A percentile compares a stretch with the other conserved stretches of the same genome.
phyloP scores from a whole-genome alignment of 805 yeast species.

The Myxozyma neotropica region DNA sequence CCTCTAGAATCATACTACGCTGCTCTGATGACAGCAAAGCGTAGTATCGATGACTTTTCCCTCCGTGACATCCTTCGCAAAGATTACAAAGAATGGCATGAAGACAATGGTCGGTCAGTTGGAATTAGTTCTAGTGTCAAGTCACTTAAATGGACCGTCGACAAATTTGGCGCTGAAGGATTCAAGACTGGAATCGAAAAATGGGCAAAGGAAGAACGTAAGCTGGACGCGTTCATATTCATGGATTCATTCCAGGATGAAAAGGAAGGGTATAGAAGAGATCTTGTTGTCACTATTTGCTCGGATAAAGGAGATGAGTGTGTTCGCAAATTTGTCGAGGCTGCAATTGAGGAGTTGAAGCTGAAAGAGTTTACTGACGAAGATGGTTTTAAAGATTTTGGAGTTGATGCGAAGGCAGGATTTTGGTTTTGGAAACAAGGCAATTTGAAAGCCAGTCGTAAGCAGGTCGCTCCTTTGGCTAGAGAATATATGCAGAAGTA shows the following conservation, averaged over 20 bases:
- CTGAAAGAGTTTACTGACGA: constrained; percentile 32
- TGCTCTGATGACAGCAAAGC: constrained; percentile 54
- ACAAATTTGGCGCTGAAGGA: constrained; percentile 35
- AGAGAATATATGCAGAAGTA: constrained; percentile 16
- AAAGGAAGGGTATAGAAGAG: constrained; percentile 48
- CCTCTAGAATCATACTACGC: constrained; percentile 36
- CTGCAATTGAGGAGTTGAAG: constrained; percentile 38
- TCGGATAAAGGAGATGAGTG: constrained; percentile 35
- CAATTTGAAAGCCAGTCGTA: constrained; percentile 70
- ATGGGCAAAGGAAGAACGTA: constrained; percentile 40
- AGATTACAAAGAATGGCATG: constrained; percentile 77
- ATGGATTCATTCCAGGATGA: constrained; percentile 51
- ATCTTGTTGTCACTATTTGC: constrained; percentile 45
- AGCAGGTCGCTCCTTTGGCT: constrained; percentile 77
- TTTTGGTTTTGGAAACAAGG: constrained; percentile 49
- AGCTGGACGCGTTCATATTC: constrained; percentile 49
- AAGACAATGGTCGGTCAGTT: constrained; percentile 44
- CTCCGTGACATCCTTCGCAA: constrained; percentile 68
- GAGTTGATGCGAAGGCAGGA: constrained; percentile 24
- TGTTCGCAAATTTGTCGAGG: constrained; percentile 26
- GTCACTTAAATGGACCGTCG: constrained; percentile 56
- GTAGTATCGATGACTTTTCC: constrained; percentile 62
- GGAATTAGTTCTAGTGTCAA: constrained; percentile 81
- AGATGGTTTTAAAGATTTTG: constrained; percentile 7
- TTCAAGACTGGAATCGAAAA: constrained; percentile 40